A percentile compares a stretch with the other conserved stretches of the same genome.
Conservation (phyloP, 768 basidiomycete species). For the Panaeolus papilionaceus region DNA sequence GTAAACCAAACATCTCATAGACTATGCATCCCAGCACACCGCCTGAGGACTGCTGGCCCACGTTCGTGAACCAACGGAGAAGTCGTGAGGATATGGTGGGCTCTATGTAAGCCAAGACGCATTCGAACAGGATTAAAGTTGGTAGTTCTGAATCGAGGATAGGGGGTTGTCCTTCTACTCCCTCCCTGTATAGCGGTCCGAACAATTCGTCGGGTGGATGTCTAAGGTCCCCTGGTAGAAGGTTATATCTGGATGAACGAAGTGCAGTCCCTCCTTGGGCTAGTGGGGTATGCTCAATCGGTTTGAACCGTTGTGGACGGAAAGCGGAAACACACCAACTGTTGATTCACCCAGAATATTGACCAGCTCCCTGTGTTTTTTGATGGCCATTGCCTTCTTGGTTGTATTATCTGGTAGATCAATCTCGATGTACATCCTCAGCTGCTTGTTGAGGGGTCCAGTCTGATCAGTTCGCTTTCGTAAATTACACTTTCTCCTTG, state of each 20-base stretch:
- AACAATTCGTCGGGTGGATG: constrained; percentile 56
- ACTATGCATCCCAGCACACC: constrained; percentile 63
- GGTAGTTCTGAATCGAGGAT: constrained; percentile 69
- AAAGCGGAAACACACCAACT: constrained; percentile 48
- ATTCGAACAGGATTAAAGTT: constrained; percentile 91
- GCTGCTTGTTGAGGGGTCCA: constrained; percentile 51
- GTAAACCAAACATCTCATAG: constrained; percentile 94
- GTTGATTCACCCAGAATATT: constrained; percentile 52
- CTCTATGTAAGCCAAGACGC: constrained; percentile 89
- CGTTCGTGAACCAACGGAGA: constrained; percentile 75
- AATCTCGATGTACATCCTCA: constrained; percentile 81
- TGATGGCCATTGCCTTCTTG: constrained; percentile 83
- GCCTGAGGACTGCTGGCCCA: constrained; percentile 41
- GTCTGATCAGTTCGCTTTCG: constrained; percentile 46
- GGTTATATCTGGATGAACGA: constrained; percentile 62
- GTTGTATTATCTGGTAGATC: constrained; percentile 89
- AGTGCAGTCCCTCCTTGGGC: constrained; percentile 69
- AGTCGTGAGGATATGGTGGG: constrained; percentile 63
- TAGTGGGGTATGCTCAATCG: constrained; percentile 32
- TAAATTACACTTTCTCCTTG: constrained; percentile 18
- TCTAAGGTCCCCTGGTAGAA: constrained; percentile 83
- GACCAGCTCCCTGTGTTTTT: constrained; percentile 66
- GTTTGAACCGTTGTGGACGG: background rate
- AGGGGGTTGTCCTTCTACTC: constrained; percentile 26
- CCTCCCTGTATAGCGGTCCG: constrained; percentile 32